These are phyloP conservation scores for Nasturtium officinale DNA, from an alignment of 345 rosid genomes.

Conservation along the genomic window DNA sequence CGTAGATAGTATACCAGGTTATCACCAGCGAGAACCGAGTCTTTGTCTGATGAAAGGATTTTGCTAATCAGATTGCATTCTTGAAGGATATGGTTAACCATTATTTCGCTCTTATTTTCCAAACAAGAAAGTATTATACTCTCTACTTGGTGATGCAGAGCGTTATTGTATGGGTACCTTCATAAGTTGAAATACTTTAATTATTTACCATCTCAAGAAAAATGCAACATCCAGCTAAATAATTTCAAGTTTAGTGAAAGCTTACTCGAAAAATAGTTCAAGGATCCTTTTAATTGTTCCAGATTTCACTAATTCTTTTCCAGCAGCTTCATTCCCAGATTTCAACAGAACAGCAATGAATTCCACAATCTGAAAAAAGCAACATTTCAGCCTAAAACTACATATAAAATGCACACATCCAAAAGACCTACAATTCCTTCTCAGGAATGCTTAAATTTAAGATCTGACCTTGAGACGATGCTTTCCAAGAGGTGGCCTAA, in stretches of 20 bases:
- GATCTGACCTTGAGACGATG: constrained; percentile 85
- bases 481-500: constrained; percentile 97
- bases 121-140: constrained; percentile 80
- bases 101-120: constrained; percentile 66
- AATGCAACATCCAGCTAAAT: background rate
- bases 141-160: constrained; percentile 95
- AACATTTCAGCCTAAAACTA: background rate
- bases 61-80: constrained; percentile 82
- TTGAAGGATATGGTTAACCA: constrained; percentile 73
- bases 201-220: constrained; percentile 8
- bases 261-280: constrained; percentile 90
- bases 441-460: constrained; percentile 8
- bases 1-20: constrained; percentile 49
- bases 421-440: constrained; percentile 1
- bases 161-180: constrained; percentile 97
- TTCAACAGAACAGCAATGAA: constrained; percentile 90
- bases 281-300: constrained; percentile 74
- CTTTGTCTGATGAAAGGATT: constrained; percentile 72
- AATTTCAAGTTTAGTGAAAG: constrained; percentile 20
- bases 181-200: constrained; percentile 32
- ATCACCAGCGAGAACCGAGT: constrained; percentile 61
- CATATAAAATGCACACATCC: constrained; percentile 3
- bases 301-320: constrained; percentile 75
- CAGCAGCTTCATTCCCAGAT: constrained; percentile 81
- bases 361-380: constrained; percentile 74